These are phyloP conservation scores for Sphagnurus paluster DNA, from an alignment of 1,284 basidiomycete genomes.

Conservation along the genomic window DNA sequence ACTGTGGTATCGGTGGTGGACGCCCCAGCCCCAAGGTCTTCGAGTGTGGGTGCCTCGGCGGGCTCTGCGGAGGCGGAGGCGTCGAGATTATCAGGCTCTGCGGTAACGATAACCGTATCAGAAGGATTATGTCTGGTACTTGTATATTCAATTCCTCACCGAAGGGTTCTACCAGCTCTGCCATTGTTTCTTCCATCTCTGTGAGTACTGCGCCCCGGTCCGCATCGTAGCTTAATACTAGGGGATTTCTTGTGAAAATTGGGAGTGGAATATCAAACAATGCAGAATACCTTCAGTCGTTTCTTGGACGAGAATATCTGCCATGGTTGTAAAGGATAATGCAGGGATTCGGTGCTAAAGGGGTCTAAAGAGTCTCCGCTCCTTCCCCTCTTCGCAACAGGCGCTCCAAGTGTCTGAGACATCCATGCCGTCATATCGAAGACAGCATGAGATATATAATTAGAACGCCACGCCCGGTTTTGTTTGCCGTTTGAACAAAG, in stretches of 20 bases:
- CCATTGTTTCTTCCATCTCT: no score
- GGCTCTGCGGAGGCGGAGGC: not conserved
- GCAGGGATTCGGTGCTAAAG: not conserved
- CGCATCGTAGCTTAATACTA: no score
- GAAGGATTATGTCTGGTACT: no score
- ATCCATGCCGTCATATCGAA: not conserved
- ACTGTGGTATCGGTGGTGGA: no score
- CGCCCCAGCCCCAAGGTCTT: no score
- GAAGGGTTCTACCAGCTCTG: no score
- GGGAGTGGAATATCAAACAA: no score
- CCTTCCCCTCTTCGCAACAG: not conserved
- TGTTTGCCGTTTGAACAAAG: no score
- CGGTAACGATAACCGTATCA: no score
- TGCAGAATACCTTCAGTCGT: constrained; percentile 17
- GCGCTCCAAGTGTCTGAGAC: not conserved
- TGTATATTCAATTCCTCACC: constrained; percentile 19
- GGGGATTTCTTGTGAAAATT: no score
- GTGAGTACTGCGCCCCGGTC: no score
- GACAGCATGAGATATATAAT: not conserved
- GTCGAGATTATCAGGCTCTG: not conserved
- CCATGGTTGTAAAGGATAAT: constrained; percentile 9
- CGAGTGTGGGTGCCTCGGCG: not conserved
- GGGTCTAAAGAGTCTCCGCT: no score
- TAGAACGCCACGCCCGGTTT: constrained; percentile 2
- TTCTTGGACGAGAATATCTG: constrained; percentile 17